Evolutionary conservation across 331 rosid species (phyloP).

Genomic region (Rosa hybrid): DNA sequence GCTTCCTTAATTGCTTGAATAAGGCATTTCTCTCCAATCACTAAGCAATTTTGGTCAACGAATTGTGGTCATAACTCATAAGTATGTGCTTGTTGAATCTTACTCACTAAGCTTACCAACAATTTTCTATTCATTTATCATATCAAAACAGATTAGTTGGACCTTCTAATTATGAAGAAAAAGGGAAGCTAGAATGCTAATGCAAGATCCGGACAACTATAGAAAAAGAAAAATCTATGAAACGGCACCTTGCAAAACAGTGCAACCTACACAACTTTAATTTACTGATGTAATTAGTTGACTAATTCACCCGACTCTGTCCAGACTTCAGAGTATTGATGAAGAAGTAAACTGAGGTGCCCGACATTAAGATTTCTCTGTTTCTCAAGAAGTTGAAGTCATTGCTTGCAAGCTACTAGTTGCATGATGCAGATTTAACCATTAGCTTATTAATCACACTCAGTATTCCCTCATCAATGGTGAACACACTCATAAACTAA

Average conservation of each 20-base stretch:
- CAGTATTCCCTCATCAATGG: not conserved
- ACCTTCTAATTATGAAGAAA: not conserved
- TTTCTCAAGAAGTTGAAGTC: not conserved
- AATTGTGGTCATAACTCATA: not conserved
- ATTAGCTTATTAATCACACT: not conserved
- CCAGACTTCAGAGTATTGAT: not conserved
- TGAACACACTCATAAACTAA: not conserved
- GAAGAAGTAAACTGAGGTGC: not conserved
- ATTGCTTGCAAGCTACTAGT: not conserved
- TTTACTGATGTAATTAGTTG: not conserved
- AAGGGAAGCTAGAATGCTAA: not conserved
- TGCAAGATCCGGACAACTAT: not conserved
- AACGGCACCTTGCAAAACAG: not conserved
- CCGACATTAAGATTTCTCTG: not conserved
- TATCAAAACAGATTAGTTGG: constrained; percentile 5
- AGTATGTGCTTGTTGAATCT: not conserved
- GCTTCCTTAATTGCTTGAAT: too few relatives aligned
- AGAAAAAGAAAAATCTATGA: too few relatives aligned
- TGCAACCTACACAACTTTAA: not conserved
- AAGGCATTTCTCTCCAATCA: too few relatives aligned
- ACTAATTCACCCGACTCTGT: not conserved
- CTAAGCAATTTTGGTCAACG: not conserved
- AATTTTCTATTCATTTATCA: not conserved
- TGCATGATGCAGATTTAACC: not conserved
- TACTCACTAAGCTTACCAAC: not conserved